Evolutionary conservation across 1,284 basidiomycete genomes (phyloP).

Genomic region (Puccinia triticina): DNA sequence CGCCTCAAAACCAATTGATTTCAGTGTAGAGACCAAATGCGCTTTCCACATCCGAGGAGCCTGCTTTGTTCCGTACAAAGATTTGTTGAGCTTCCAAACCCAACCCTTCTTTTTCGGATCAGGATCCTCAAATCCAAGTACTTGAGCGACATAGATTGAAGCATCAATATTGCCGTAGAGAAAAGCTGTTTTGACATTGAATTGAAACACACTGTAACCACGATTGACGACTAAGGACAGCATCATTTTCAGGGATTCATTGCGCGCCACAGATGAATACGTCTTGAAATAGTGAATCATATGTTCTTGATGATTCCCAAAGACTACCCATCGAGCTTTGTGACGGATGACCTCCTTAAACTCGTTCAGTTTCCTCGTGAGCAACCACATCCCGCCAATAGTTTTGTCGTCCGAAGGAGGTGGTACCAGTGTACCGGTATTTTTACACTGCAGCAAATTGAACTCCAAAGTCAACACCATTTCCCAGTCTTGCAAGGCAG

Average conservation of each 20-base stretch:
- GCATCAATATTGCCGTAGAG: constrained; percentile 23
- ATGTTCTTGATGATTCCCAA: constrained; percentile 29
- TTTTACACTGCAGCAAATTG: background rate
- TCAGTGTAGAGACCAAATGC: background rate
- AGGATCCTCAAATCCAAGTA: constrained; percentile 16
- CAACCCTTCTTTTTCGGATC: background rate
- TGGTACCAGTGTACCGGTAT: constrained; percentile 18
- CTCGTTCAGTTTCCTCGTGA: constrained; percentile 15
- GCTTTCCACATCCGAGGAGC: constrained; percentile 2
- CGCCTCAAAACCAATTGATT: background rate
- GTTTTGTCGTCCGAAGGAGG: constrained; percentile 1
- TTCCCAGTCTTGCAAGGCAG: background rate
- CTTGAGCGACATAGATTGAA: constrained; percentile 6
- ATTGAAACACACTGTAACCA: background rate
- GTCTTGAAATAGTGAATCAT: constrained; percentile 29
- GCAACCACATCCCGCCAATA: too few species aligned
- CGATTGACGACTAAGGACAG: background rate
- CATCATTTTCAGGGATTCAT: constrained; percentile 6
- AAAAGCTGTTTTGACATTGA: constrained; percentile 18
- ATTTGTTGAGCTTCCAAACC: constrained; percentile 24
- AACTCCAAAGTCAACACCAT: too few species aligned
- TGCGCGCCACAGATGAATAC: too few species aligned
- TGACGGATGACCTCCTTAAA: background rate
- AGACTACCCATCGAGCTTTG: constrained; percentile 20
- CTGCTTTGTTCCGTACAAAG: too few species aligned